phyloP scores from a whole-genome alignment of 768 basidiomycete species.

The Coprinopsis marcescibilis region DNA sequence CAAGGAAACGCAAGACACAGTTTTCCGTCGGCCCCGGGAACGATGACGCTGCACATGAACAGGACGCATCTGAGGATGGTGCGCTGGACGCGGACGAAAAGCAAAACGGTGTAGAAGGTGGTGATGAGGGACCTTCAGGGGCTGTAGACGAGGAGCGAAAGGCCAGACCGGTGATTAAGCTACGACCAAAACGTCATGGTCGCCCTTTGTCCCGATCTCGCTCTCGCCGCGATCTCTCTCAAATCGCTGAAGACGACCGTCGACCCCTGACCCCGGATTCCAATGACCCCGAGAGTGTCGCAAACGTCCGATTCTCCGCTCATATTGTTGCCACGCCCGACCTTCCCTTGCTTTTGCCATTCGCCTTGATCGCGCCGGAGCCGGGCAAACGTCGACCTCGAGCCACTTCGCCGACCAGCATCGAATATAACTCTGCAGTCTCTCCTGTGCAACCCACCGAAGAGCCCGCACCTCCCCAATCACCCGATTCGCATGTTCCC shows the following conservation, averaged over 20 bases:
- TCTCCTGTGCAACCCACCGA: conserved; percentile 13
- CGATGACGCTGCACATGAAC: background rate
- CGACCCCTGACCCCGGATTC: conserved; percentile 55
- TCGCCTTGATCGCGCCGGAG: conserved; percentile 78
- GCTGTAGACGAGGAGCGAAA: conserved; percentile 42
- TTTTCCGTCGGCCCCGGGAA: conserved; percentile 27
- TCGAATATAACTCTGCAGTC: conserved; percentile 25
- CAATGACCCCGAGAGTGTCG: conserved; percentile 61
- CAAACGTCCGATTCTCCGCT: conserved; percentile 74
- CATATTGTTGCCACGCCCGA: conserved; percentile 57
- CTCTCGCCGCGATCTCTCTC: conserved; percentile 63
- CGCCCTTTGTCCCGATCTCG: conserved; percentile 58
- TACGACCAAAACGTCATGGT: conserved; percentile 47
- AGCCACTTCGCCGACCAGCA: conserved; percentile 26
- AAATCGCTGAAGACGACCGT: conserved; percentile 51
- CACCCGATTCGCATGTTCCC: conserved; percentile 22
- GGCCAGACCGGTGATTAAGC: conserved; percentile 73
- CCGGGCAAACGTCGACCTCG: conserved; percentile 32
- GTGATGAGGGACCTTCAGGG: no score
- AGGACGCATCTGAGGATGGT: background rate
- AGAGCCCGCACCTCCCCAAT: conserved; percentile 22
- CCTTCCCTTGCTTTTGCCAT: conserved; percentile 58
- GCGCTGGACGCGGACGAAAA: conserved; percentile 3
- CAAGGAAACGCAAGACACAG: conserved; percentile 26
- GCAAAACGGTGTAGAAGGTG: conserved; percentile 14